Evolutionary conservation across 1,284 basidiomycete species (phyloP).

Genomic region (Mycena sp.): DNA sequence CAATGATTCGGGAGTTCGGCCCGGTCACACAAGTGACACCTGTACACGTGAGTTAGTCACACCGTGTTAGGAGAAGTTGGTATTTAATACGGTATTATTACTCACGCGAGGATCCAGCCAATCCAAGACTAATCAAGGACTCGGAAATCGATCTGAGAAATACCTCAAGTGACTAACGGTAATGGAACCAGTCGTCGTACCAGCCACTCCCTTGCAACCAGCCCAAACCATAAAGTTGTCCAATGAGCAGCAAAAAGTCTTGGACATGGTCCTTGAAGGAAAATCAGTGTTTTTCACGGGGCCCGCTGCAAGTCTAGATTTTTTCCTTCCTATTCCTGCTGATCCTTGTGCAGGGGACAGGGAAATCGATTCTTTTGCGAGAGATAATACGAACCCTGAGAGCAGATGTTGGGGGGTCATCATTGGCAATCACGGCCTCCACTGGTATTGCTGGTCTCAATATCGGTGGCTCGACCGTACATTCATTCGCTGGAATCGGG

Average conservation of each 20-base stretch:
- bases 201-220: background rate
- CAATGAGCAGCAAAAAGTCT: slow-evolving; percentile 42
- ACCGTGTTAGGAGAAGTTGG: too few relatives aligned
- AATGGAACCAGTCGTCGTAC: slow-evolving; percentile 5
- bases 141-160: too few relatives aligned
- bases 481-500: slow-evolving; percentile 89
- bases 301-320: slow-evolving; percentile 61
- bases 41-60: too few relatives aligned
- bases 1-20: too few relatives aligned
- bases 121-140: too few relatives aligned
- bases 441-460: slow-evolving; percentile 92
- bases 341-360: slow-evolving; percentile 69
- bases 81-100: too few relatives aligned
- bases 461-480: slow-evolving; percentile 87
- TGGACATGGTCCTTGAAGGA: slow-evolving; percentile 40
- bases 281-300: slow-evolving; percentile 79
- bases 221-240: slow-evolving; percentile 32
- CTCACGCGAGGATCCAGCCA: too few relatives aligned
- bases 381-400: slow-evolving; percentile 72
- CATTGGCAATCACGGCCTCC: slow-evolving; percentile 86
- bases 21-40: too few relatives aligned
- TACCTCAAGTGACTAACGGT: too few relatives aligned
- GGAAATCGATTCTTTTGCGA: slow-evolving; percentile 88
- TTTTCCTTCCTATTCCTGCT: background rate
- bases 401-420: slow-evolving; percentile 62